Conservation (phyloP, 345 rosid genomes). For the Salix brachista region DNA sequence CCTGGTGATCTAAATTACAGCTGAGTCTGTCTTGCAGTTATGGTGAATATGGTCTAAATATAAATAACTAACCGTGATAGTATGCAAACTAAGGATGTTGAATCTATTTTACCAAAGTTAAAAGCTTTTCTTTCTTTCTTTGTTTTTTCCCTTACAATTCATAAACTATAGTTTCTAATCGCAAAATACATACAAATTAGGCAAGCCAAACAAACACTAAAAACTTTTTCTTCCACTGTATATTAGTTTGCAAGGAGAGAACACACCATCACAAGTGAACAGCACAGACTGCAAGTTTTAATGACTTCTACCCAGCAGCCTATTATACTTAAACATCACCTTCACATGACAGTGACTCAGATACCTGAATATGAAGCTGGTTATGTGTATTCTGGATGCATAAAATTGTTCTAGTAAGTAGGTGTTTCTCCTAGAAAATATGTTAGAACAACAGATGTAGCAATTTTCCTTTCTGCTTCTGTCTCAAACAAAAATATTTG, state of each 20-base stretch:
- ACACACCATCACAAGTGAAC: not conserved
- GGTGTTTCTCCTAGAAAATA: not conserved
- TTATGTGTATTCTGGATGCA: constrained; percentile 1
- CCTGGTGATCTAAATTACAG: not conserved
- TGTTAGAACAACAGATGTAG: not conserved
- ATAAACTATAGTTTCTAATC: not conserved
- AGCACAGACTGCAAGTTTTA: not conserved
- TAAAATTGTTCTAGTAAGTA: not conserved
- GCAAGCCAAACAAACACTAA: not conserved
- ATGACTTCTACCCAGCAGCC: not conserved
- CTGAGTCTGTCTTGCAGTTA: not conserved
- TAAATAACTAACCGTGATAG: not conserved
- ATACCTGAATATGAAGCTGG: not conserved
- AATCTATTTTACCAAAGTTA: not conserved
- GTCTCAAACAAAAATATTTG: not conserved
- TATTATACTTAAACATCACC: not conserved
- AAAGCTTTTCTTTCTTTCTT: not conserved
- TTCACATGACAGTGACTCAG: not conserved
- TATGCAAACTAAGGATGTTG: not conserved
- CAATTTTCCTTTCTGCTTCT: not conserved
- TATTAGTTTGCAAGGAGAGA: not conserved
- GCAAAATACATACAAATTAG: not conserved
- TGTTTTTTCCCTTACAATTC: not conserved
- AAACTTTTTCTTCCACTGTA: not conserved
- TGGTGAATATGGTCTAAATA: not conserved